A percentile compares a stretch with the other conserved stretches of the same genome.
Conservation (phyloP, 2,329 filamentous ascomycete species). For the Acephala macrosclerotiorum region DNA sequence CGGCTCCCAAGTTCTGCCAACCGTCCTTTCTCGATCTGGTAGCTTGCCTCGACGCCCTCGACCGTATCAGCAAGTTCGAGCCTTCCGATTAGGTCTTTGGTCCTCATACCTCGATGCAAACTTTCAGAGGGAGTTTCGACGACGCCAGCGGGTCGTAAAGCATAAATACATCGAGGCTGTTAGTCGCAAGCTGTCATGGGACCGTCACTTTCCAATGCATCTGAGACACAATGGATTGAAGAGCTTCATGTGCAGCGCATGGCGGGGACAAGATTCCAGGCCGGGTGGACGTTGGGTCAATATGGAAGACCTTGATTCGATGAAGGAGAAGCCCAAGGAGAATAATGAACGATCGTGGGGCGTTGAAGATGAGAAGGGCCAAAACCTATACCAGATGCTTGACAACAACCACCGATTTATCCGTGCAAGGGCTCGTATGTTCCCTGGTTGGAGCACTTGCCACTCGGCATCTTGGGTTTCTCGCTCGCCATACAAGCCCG, state of each 20-base stretch:
- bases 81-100: conserved; percentile 59
- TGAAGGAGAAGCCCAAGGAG: conserved; percentile 29
- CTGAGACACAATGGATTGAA: conserved; percentile 44
- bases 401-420: conserved; percentile 29
- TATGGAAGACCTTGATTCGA: conserved; percentile 40
- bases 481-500: neutral
- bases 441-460: conserved; percentile 13
- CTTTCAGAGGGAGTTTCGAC: conserved; percentile 52
- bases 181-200: conserved; percentile 55
- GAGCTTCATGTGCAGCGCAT: conserved; percentile 51
- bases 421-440: conserved; percentile 20
- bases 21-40: conserved; percentile 24
- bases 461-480: neutral
- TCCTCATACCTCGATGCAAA: conserved; percentile 51
- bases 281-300: conserved; percentile 46
- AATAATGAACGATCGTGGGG: conserved; percentile 38
- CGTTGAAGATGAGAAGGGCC: conserved; percentile 53
- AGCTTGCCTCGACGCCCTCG: conserved; percentile 26
- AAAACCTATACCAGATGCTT: conserved; percentile 25
- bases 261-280: conserved; percentile 43
- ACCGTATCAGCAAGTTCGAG: conserved; percentile 50
- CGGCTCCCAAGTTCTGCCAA: conserved; percentile 23
- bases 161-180: conserved; percentile 56
- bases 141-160: conserved; percentile 51
- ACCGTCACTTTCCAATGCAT: conserved; percentile 49